Evolutionary conservation across 2,329 filamentous ascomycete species (phyloP).

Genomic region (Phialocephala sp.): DNA sequence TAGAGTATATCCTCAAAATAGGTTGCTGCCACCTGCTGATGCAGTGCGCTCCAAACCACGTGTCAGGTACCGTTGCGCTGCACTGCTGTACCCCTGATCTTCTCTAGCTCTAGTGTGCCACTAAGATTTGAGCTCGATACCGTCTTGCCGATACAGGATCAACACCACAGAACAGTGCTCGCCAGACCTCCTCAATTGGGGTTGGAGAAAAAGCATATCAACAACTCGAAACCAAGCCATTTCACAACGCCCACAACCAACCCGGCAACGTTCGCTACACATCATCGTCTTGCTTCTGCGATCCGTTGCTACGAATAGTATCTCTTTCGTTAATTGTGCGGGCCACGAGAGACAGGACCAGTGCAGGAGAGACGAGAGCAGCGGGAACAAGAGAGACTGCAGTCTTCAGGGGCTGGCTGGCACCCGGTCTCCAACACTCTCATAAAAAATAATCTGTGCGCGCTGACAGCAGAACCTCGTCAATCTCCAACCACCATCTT

Average conservation of each 20-base stretch:
- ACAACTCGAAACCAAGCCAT: not conserved
- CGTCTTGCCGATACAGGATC: not conserved
- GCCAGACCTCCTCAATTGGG: not conserved
- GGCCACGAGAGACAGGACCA: not conserved
- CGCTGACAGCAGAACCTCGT: slow-evolving; percentile 2
- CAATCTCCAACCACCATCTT: not conserved
- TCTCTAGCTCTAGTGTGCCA: not conserved
- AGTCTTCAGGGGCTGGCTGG: slow-evolving; percentile 12
- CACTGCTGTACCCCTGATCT: slow-evolving; percentile 9
- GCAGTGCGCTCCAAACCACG: slow-evolving; percentile 2
- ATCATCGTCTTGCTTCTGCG: not conserved
- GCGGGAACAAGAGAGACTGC: not conserved
- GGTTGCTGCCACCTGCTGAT: not conserved
- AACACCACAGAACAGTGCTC: not conserved
- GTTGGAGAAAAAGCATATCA: not conserved
- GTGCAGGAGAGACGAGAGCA: not conserved
- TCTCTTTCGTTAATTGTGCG: not conserved
- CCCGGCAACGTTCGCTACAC: slow-evolving; percentile 10
- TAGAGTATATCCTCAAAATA: not conserved
- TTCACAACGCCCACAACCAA: slow-evolving; percentile 1
- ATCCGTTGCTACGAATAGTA: no score
- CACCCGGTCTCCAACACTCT: not conserved
- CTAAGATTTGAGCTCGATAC: slow-evolving; percentile 11
- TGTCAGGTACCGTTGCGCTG: not conserved
- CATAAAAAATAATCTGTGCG: slow-evolving; percentile 22